Evolutionary conservation across 805 yeast species (phyloP).

Genomic region (Lipomyces yamanashiensis): DNA sequence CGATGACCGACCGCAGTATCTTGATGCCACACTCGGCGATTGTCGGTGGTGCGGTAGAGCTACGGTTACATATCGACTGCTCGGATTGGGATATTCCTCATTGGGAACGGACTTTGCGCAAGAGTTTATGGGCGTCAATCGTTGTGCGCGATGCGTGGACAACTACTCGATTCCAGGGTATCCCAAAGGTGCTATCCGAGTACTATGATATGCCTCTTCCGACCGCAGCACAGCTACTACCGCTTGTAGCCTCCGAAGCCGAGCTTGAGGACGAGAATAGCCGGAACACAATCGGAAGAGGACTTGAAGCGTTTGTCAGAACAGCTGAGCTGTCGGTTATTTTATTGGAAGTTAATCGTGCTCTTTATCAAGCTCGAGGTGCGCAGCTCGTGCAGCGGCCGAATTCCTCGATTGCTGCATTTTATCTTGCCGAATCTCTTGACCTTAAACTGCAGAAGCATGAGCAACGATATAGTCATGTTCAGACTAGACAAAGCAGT

Average conservation of each 20-base stretch:
- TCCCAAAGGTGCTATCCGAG: slow-evolving; percentile 21
- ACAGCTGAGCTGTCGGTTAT: slow-evolving; percentile 13
- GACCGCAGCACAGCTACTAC: slow-evolving; percentile 15
- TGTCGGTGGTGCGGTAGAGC: slow-evolving; percentile 82
- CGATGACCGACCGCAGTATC: slow-evolving; percentile 21
- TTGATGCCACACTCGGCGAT: slow-evolving; percentile 47
- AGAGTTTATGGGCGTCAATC: slow-evolving; percentile 91
- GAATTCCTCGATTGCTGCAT: slow-evolving; percentile 3
- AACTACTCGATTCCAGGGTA: slow-evolving; percentile 20
- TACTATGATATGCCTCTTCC: slow-evolving; percentile 21
- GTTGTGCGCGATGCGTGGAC: slow-evolving; percentile 87
- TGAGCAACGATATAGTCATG: background rate
- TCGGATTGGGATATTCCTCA: slow-evolving; percentile 87
- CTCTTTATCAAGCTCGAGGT: slow-evolving; percentile 11
- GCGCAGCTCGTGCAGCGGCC: background rate
- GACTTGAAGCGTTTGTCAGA: slow-evolving; percentile 14
- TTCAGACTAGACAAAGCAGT: background rate
- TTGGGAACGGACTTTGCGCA: slow-evolving; percentile 90
- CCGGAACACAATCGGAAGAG: background rate
- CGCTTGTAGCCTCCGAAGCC: slow-evolving; percentile 10
- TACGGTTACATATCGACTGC: slow-evolving; percentile 88
- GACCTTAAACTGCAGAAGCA: slow-evolving; percentile 8
- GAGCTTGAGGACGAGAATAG: background rate
- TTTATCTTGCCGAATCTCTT: slow-evolving; percentile 17
- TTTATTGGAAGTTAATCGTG: slow-evolving; percentile 18